Evolutionary conservation across 805 yeast species (phyloP).

Genomic region (Wickerhamiella dianesei): DNA sequence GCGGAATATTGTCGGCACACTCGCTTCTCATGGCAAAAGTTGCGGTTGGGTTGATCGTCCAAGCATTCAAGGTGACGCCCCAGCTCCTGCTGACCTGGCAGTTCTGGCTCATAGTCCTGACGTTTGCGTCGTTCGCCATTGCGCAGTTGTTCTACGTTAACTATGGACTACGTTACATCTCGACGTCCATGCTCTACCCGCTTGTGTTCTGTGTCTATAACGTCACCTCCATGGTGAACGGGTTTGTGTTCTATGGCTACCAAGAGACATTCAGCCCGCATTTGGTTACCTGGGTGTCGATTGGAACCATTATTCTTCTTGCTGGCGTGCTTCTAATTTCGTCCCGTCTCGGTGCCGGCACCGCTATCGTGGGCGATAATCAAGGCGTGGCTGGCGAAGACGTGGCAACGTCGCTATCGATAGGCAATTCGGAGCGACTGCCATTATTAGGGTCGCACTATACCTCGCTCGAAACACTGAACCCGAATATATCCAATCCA

Average conservation of each 20-base stretch:
- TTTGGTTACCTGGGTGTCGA: conserved; percentile 33
- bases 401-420: background rate
- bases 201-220: conserved; percentile 75
- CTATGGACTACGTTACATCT: conserved; percentile 52
- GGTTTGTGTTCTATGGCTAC: conserved; percentile 45
- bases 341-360: conserved; percentile 29
- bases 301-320: conserved; percentile 33
- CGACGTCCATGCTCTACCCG: conserved; percentile 73
- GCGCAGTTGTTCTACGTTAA: conserved; percentile 62
- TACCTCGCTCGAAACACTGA: conserved; percentile 21
- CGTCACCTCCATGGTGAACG: conserved; percentile 51
- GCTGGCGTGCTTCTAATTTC: conserved; percentile 56
- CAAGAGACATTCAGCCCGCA: conserved; percentile 27
- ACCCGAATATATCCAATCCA: conserved; percentile 17
- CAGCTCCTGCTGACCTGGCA: conserved; percentile 30
- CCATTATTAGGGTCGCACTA: conserved; percentile 14
- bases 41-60: conserved; percentile 53
- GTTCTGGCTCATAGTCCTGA: conserved; percentile 38
- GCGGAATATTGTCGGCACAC: conserved; percentile 75
- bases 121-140: conserved; percentile 40
- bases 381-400: background rate
- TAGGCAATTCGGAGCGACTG: conserved; percentile 2
- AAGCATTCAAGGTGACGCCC: conserved; percentile 26
- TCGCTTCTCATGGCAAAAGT: conserved; percentile 77
- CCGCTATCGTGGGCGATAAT: background rate